Evolutionary conservation across 441 rosid species (phyloP).

Genomic region (Aleurites moluccanus): DNA sequence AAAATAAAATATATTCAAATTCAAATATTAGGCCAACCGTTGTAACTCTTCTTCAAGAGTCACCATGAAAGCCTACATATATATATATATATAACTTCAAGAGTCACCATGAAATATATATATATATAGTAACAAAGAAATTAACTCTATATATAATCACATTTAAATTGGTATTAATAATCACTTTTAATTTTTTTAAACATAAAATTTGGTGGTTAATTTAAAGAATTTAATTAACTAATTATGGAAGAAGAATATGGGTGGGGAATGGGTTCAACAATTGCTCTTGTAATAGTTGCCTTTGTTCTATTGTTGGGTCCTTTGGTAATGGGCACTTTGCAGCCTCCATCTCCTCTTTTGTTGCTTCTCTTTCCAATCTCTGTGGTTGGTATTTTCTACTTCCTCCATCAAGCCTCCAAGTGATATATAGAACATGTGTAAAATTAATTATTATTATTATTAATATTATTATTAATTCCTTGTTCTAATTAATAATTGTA

Average conservation of each 20-base stretch:
- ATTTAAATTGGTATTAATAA: no score
- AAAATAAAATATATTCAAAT: no score
- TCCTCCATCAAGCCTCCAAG: conserved; percentile 18
- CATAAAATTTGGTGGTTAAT: no score
- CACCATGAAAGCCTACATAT: not conserved
- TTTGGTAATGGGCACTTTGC: conserved; percentile 14
- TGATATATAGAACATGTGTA: not conserved
- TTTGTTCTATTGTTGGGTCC: conserved; percentile 20
- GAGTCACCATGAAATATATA: conserved; percentile 4
- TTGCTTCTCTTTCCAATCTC: conserved; percentile 11
- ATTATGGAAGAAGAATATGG: conserved; percentile 20
- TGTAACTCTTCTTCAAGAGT: not conserved
- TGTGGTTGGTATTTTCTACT: conserved; percentile 17
- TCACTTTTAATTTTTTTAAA: no score
- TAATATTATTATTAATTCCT: no score
- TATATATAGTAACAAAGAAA: no score
- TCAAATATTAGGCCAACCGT: conserved; percentile 2
- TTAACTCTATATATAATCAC: no score
- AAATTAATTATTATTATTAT: no score
- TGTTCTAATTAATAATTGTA: no score
- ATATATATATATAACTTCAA: not conserved
- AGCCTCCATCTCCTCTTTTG: conserved; percentile 9
- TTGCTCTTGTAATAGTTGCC: conserved; percentile 10
- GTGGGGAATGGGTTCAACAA: conserved; percentile 24
- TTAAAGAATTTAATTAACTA: not conserved